Conservation (phyloP, 129 eudicot species). For the Helichrysum umbraculigerum region DNA sequence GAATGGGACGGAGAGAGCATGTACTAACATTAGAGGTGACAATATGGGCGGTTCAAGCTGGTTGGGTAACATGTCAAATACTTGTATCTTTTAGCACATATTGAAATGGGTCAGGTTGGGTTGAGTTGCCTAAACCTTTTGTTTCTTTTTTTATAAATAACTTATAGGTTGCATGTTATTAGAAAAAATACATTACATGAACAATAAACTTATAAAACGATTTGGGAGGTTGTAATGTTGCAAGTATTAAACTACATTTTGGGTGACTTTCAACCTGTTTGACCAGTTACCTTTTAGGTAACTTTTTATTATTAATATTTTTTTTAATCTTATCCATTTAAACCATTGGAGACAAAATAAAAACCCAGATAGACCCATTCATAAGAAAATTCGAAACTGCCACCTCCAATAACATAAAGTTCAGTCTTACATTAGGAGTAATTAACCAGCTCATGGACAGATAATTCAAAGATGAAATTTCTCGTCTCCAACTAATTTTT, state of each 20-base stretch:
- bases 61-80: not conserved
- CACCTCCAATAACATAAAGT: not conserved
- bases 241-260: no score
- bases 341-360: no score
- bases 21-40: not conserved
- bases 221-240: no score
- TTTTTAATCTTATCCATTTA: no score
- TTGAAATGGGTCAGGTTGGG: not conserved
- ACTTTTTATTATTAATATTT: no score
- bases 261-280: no score
- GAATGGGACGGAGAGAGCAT: conserved; percentile 7
- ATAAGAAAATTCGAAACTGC: not conserved
- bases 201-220: not conserved
- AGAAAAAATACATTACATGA: not conserved
- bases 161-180: no score
- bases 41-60: not conserved
- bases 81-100: not conserved
- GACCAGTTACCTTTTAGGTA: no score
- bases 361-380: not conserved
- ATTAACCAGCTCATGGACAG: not conserved
- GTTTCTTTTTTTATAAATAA: no score
- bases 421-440: not conserved
- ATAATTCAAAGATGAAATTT: not conserved
- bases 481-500: not conserved
- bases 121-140: not conserved